phyloP scores from a whole-genome alignment of 345 rosid species.

The Pugionium cornutum region DNA sequence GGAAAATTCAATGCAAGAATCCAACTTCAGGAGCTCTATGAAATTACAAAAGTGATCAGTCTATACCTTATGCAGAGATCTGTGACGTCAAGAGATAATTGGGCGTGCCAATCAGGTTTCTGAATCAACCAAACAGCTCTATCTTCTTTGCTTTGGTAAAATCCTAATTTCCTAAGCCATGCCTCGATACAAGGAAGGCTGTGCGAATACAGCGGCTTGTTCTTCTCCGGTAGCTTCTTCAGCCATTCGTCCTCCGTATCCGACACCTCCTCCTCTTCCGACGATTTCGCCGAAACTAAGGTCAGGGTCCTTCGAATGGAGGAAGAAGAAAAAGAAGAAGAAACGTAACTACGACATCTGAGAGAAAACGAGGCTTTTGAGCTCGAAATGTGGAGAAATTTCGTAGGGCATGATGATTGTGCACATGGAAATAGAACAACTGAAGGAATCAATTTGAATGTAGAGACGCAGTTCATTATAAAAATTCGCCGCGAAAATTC shows the following conservation, averaged over 20 bases:
- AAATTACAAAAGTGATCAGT: too few relatives aligned
- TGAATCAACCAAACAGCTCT: conserved; percentile 77
- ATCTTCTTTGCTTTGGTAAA: conserved; percentile 70
- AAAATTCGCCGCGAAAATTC: neutral
- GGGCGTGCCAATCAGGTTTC: conserved; percentile 89
- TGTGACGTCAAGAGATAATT: conserved; percentile 78
- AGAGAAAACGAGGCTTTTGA: conserved; percentile 26
- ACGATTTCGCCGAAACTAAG: conserved; percentile 50
- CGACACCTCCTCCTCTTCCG: conserved; percentile 61
- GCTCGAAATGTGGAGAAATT: conserved; percentile 28
- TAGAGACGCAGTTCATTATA: conserved; percentile 46
- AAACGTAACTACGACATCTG: conserved; percentile 25
- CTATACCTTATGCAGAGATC: conserved; percentile 70
- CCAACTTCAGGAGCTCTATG: too few relatives aligned
- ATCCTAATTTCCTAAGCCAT: conserved; percentile 77
- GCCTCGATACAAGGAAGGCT: conserved; percentile 93
- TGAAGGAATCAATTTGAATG: conserved; percentile 34
- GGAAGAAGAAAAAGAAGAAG: neutral
- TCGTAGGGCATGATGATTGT: conserved; percentile 31
- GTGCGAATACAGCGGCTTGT: conserved; percentile 81
- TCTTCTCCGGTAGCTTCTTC: conserved; percentile 72
- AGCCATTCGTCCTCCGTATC: conserved; percentile 79
- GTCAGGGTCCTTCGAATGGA: conserved; percentile 24
- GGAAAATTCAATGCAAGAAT: too few relatives aligned
- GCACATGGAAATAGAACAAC: neutral